Evolutionary conservation across 495 filamentous ascomycete species (phyloP), one percentile per base, ranked within the genome.

Genomic region (Lindgomyces ingoldianus): DNA sequence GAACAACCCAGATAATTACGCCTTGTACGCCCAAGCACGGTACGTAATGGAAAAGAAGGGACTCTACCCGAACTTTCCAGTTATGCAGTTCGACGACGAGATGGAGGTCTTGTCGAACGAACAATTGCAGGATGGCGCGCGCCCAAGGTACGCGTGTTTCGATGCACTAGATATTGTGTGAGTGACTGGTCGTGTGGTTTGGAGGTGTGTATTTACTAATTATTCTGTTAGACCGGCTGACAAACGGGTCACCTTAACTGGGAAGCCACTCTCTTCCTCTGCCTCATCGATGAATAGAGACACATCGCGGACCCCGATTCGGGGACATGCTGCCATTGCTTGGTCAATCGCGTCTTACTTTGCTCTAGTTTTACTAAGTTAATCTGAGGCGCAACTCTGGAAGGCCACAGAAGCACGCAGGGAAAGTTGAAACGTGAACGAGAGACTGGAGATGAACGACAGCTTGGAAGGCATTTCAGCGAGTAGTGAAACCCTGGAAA

Each of bases 1-100:
- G 9, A 63, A 63, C 36, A 68, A 68, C 33, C 51, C 65, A 3
- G 65, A 68, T 19, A 68, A 55, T 45, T 63, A 68, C 29, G 59
- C 52, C 10, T 36, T 68, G 4, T 63, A 68, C 25, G 59, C 65
- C 8, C 65, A 63, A 36, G 65, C 65, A 3, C 57, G 60, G 21
- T 68, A 63, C 47, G 51, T 68, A 3, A 59, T 63, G 54, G 9
- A 47, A 27, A 63, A 29, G 41, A 52, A 48, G 39, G 26, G 44
- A 1, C 52, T 63, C 27, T 63, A 57, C 36, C 65, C 65, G 1
- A 62, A 54, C 16, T 19, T 42, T 12, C 64, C 64, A 26, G 45
- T 60, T 0, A 41, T 67, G n/a, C 25, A 62, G 21, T 50, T 57
- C 19, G 39, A n/a, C 19, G 33, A 57, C 44, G 57, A 67, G 24